Conservation (phyloP, 371 early-diverging fungal species). For the Furculomyces boomerangus region DNA sequence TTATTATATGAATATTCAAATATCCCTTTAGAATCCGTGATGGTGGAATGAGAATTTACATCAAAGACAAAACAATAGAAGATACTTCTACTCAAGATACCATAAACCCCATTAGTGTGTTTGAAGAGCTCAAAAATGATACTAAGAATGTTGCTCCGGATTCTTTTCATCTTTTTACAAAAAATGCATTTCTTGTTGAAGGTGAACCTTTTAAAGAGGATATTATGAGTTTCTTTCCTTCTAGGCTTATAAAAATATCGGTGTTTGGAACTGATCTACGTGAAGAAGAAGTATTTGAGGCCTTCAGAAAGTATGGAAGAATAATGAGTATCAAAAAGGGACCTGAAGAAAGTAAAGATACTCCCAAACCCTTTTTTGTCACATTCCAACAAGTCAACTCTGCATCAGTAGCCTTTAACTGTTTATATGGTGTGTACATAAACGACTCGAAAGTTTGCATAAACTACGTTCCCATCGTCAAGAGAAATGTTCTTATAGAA, state of each 20-base stretch:
- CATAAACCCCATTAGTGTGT: not conserved
- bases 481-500: constrained; percentile 38
- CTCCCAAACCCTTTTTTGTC: constrained; percentile 56
- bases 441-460: constrained; percentile 45
- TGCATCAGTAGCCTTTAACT: constrained; percentile 78
- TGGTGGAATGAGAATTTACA: constrained; percentile 1
- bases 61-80: not conserved
- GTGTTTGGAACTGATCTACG: not conserved
- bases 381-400: constrained; percentile 52
- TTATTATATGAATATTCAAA: not conserved
- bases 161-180: not conserved
- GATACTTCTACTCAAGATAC: not conserved
- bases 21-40: not conserved
- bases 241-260: not conserved
- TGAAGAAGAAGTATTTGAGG: constrained; percentile 45
- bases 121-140: not conserved
- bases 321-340: constrained; percentile 56
- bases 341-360: constrained; percentile 41
- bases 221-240: not conserved
- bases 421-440: constrained; percentile 57
- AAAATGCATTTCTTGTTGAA: not conserved
- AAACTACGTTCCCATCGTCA: constrained; percentile 44
- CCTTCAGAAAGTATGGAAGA: constrained; percentile 61
- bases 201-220: not conserved
- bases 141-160: not conserved